Base-by-base conservation (phyloP, 176 grass and related monocot species). In the Oryza rufipogon region DNA sequence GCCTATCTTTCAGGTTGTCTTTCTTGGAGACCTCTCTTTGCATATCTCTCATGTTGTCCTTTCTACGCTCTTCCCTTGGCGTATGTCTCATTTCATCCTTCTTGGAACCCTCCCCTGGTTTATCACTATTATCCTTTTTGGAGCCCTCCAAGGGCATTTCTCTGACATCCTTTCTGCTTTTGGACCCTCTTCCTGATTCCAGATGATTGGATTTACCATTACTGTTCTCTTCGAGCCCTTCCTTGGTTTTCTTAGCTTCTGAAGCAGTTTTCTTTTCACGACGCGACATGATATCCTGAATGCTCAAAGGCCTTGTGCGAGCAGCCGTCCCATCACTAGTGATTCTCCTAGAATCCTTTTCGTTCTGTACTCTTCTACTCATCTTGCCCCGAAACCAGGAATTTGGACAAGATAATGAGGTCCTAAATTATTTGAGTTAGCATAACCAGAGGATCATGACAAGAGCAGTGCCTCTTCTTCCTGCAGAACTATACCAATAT, bases 241-340 rank as follows among this genome's bases (percentile, higher is more conserved):
- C 89, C 33, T 66, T 87, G 63, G 78, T 26, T 71, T 88, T 85
- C 73, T 80, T 88, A 64, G 82, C 60, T 63, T 92, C 90, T 28
- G 77, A 73, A 11, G 33, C 13, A 1, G 76, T 70, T 88, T 94
- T 95, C 66, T 90, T 93, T 67, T 90, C 89, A 76, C 97, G 90
- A 42, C 26, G 85, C 71, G 87, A 77, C 88, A 99, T 86, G 32
- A 99, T 96, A 66, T 99, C 93, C 36, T 99, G 84, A 77, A 92
- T 91, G 88, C 91, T 94, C 63, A 94, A 15, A 92, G 97, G 93
- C 58, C 97, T 85, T 64, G 97, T 99, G 45, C 97, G 89, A 7
- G 97, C 97, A 76, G 97, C 77, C 17, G 93, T 94, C 38, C 92
- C 93, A 46, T 83, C 88, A 38, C 85, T 74, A 36, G 63, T 48